Evolutionary conservation across 2,329 filamentous ascomycete species (phyloP).

Genomic region (Arthrobotrys sphaeroides): DNA sequence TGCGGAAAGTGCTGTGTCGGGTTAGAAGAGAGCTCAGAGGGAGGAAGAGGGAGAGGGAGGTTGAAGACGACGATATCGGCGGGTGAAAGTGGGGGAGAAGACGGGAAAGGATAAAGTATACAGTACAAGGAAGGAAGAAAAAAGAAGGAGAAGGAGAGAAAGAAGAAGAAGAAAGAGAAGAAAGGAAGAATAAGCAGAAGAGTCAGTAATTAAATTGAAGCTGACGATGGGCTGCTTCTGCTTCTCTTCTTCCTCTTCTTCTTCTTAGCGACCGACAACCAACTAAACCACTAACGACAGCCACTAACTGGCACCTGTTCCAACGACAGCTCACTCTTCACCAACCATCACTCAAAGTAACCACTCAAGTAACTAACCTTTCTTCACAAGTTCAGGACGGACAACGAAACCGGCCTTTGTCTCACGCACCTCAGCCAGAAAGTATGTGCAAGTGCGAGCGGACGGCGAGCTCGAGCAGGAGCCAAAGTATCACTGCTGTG

Average conservation of each 20-base stretch:
- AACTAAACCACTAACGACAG: neutral
- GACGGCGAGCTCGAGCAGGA: neutral
- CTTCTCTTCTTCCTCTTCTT: no score
- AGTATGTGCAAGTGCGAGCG: neutral
- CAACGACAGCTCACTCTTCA: no score
- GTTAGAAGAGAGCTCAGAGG: neutral
- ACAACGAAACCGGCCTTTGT: slow-evolving; percentile 14
- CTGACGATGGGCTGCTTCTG: slow-evolving; percentile 31
- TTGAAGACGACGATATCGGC: neutral
- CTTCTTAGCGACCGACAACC: neutral
- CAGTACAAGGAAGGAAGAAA: neutral
- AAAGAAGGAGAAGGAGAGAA: neutral
- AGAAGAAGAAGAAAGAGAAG: neutral
- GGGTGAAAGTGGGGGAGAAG: neutral
- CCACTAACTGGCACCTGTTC: neutral
- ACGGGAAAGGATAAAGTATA: neutral
- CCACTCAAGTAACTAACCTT: no score
- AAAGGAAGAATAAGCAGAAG: neutral
- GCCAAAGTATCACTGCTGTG: slow-evolving; percentile 1
- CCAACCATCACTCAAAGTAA: neutral
- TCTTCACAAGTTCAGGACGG: neutral
- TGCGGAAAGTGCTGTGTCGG: neutral
- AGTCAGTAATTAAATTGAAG: slow-evolving; percentile 14
- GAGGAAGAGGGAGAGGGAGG: neutral
- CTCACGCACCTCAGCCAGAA: slow-evolving; percentile 20